These are phyloP conservation scores for Cucurbita ficifolia DNA, from an alignment of 306 rosid species.

Conservation along the genomic window DNA sequence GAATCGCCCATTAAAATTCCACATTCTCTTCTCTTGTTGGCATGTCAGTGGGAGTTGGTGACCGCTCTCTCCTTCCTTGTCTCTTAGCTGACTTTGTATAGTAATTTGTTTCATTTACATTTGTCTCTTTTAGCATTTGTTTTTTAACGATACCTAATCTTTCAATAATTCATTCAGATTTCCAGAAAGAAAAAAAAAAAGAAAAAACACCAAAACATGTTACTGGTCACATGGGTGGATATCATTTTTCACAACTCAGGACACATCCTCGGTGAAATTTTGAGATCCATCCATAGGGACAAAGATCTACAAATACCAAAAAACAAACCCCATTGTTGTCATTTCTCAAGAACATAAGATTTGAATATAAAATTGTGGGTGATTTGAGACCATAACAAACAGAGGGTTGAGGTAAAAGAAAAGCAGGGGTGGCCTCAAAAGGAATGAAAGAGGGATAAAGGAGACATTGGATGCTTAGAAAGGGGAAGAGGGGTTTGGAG, in stretches of 20 bases:
- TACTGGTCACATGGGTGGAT: constrained; percentile 1
- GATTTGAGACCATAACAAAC: constrained; percentile 4
- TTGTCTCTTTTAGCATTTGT: constrained; percentile 2
- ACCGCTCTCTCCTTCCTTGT: constrained; percentile 36
- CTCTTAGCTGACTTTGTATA: constrained; percentile 19
- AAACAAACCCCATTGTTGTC: no score
- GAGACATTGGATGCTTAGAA: constrained; percentile 77
- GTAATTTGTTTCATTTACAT: neutral
- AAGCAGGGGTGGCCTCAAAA: constrained; percentile 56
- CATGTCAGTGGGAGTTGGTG: constrained; percentile 69
- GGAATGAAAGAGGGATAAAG: constrained; percentile 64
- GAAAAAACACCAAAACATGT: neutral
- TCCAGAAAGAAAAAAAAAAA: neutral
- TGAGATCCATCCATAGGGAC: neutral
- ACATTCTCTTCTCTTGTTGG: constrained; percentile 54
- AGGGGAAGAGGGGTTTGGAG: constrained; percentile 44
- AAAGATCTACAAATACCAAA: neutral
- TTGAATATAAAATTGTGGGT: neutral
- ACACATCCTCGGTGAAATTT: neutral
- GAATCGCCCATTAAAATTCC: constrained; percentile 20
- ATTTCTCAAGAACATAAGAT: neutral
- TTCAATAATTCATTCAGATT: neutral
- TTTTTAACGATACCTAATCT: neutral
- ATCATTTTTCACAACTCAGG: neutral
- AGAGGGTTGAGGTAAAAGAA: constrained; percentile 20